These are phyloP conservation scores for Sordariomycetes sp. DNA, from an alignment of 2,329 filamentous ascomycete genomes.

Conservation along the genomic window DNA sequence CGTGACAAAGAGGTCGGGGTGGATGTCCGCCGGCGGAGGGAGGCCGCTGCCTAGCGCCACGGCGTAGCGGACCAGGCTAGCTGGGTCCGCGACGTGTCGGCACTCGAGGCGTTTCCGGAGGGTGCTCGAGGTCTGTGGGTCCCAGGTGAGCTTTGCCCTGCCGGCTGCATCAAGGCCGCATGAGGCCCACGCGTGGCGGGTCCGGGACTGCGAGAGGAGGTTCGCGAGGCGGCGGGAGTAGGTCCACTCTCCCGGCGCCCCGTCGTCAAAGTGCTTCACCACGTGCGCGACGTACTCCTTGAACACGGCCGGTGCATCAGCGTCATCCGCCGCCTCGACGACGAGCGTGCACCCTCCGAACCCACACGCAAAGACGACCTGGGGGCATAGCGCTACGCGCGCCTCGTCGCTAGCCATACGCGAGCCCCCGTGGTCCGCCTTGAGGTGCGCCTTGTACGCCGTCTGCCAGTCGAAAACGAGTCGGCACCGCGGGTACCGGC, in stretches of 20 bases:
- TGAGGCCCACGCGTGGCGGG: slow-evolving; percentile 22
- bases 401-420: slow-evolving; percentile 26
- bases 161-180: slow-evolving; percentile 20
- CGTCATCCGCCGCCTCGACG: slow-evolving; percentile 25
- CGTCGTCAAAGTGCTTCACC: slow-evolving; percentile 31
- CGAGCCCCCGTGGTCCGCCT: slow-evolving; percentile 26
- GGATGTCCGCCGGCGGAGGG: slow-evolving; percentile 11
- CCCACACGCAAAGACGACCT: slow-evolving; percentile 34
- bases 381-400: slow-evolving; percentile 27
- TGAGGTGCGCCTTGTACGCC: slow-evolving; percentile 32
- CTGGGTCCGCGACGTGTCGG: slow-evolving; percentile 25
- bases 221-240: slow-evolving; percentile 31
- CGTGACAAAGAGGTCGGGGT: slow-evolving; percentile 17
- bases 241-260: slow-evolving; percentile 25
- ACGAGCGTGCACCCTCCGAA: slow-evolving; percentile 29
- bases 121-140: slow-evolving; percentile 24
- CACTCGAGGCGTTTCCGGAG: slow-evolving; percentile 30
- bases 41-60: slow-evolving; percentile 21
- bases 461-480: slow-evolving; percentile 33
- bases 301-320: slow-evolving; percentile 22
- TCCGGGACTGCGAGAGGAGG: slow-evolving; percentile 23
- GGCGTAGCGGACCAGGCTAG: slow-evolving; percentile 23
- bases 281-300: slow-evolving; percentile 32
- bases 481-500: slow-evolving; percentile 26
- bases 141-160: slow-evolving; percentile 21